Evolutionary conservation across 2,329 filamentous ascomycete species (phyloP), one percentile per base, ranked within the genome.

Genomic region (Aspergillus ibericus): DNA sequence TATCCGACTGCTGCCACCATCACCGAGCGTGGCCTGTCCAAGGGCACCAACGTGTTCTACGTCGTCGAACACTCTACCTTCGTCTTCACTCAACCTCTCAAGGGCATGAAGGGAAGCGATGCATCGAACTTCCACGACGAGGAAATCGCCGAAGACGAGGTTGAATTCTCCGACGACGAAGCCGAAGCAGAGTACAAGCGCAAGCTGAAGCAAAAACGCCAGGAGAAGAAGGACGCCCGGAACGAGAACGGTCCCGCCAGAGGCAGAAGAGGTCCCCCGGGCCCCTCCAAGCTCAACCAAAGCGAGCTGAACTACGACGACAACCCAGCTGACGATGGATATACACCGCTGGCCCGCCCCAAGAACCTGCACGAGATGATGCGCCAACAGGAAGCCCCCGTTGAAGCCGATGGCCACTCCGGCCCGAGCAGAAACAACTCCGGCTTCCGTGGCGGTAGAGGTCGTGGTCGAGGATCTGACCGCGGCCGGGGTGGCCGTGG

Each of bases 91-190:
- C 85, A 95, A 72, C 86, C 88, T 6, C 80, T 98, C 58, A 90
- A 89, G 74, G 83, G 82, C 53, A 73, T 89, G 68, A 98, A 96
- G 77, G 92, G 92, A 59, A 95, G 92, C 9, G 95, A 99, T 75
- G 93, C 95, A 8, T 96, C 92, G 53, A 98, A 98, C 72, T 83
- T 96, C 55, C 90, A 96, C 74, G 95, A 98, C 66, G 95, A 99
- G 74, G 93, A 98, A 77, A 84, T 92, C 7, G 87, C 79, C 15
- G 88, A 90, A 32, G 91, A 96, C 36, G 93, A 98, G 72, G 85
- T 92, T 66, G 95, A 98, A 71, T 98, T 98, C 73, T 97, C 93
- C 0, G 95, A 99, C 66, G 95, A 99, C 68, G 95, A 99, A 76
- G 90, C 91, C 66, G 95, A 99, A 75, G 89, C 89, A 7, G 91